Evolutionary conservation across 2,329 filamentous ascomycete genomes (phyloP), one percentile per base, ranked within the genome.

Genomic region (Alternaria metachromatica): DNA sequence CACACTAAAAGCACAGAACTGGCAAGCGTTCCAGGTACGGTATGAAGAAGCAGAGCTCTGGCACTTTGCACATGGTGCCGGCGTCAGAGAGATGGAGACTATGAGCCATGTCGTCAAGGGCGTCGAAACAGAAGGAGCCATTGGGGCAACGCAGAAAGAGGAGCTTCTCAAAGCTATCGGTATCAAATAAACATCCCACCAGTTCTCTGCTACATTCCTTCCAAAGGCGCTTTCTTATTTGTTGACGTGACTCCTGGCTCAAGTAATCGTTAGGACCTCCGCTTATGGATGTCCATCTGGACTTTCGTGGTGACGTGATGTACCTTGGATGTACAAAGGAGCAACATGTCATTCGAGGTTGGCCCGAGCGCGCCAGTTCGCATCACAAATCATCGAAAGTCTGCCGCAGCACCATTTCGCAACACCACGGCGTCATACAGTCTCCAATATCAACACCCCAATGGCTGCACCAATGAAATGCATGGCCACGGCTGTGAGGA

Each of bases 21-120:
- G 82, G 82, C 76, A 80, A 48, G 82, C 82, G 0, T 84, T 84
- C 56, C 82, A 84, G 64, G 78, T 84, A 9, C 72, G 82, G 7
- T 74, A 80, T 37, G 82, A 84, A 48, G 74, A 70, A 20, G 76
- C 76, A 5, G 67, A 79, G 58, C 63, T 69, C 23, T 83, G 82
- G 82, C 54, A 60, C 3, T 82, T 84, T 66, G 67, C 60, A 56
- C 81, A 83, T 64, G 80, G 81, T 1, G 57, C 41, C 3, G 81
- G 79, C 0, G 77, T 84, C 9, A 73, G 67, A 30, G 82, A 84
- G 71, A 78, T 83, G 8, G 82, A 84, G 66, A 78, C 70, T 0
- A 83, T 84, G 82, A 78, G 76, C 7, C 82, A 84, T 30, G 73
- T 83, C 4, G 82, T 83, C 5, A 78, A 76, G 50, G 74, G 72